phyloP scores from a whole-genome alignment of 177 flowering plant genomes.

The Vitis hybrid region DNA sequence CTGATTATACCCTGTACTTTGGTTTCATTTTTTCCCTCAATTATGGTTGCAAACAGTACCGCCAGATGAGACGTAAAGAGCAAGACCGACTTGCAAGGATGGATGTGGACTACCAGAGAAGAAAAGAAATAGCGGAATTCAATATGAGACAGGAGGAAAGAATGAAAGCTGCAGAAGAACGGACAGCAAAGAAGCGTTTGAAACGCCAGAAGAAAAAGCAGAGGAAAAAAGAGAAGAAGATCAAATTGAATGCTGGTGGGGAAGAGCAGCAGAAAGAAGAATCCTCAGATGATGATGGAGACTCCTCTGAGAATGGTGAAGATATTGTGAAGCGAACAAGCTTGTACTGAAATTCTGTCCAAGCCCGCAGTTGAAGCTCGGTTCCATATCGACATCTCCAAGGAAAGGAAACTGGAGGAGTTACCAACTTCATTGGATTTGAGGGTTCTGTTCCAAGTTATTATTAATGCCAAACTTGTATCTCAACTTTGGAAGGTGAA shows the following conservation, averaged over 20 bases:
- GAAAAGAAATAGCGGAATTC: slow-evolving; percentile 74
- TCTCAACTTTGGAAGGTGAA: no score
- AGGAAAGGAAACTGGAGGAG: not conserved
- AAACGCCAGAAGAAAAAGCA: slow-evolving; percentile 94
- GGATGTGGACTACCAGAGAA: slow-evolving; percentile 80
- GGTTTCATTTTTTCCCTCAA: not conserved
- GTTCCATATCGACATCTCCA: not conserved
- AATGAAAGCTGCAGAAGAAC: slow-evolving; percentile 78
- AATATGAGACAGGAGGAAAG: slow-evolving; percentile 76
- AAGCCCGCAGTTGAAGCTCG: not conserved
- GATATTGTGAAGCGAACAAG: slow-evolving; percentile 15
- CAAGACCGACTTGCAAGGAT: slow-evolving; percentile 91
- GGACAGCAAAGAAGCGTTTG: slow-evolving; percentile 84
- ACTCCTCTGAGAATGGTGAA: slow-evolving; percentile 40
- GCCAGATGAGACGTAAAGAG: slow-evolving; percentile 97
- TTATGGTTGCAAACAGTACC: slow-evolving; percentile 53
- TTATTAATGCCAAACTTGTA: no score
- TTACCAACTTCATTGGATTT: not conserved
- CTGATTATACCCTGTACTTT: not conserved
- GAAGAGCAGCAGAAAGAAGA: slow-evolving; percentile 45
- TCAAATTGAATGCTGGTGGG: slow-evolving; percentile 22
- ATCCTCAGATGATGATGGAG: slow-evolving; percentile 46
- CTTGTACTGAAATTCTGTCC: not conserved
- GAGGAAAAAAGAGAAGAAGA: slow-evolving; percentile 67
- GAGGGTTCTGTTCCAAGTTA: no score